Base-by-base conservation (phyloP, 805 yeast genomes). In the Wickerhamiella sorbophila region DNA sequence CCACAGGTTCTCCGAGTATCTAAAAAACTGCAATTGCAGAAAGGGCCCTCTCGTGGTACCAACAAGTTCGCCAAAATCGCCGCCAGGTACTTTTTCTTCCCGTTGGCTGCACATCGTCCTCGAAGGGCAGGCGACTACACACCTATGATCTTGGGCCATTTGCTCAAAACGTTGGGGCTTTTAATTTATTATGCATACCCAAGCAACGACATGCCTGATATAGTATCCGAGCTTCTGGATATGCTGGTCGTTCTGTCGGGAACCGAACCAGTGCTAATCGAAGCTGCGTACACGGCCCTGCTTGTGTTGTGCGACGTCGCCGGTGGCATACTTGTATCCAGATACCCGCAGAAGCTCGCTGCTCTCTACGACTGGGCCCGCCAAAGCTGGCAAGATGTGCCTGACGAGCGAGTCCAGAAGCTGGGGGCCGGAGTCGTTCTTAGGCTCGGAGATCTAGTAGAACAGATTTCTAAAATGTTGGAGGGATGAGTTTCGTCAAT, bases 171-270 rank as follows among this genome's bases (percentile, higher is more conserved):
- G 0, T 52, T 80, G 41, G 66, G 74, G 0, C 52, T 79, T n/a
- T 50, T 80, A 2, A 54, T 77, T 17, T 74, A 72, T 41, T 62
- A 75, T 39, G 74, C 80, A 0, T 70, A 72, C 45, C 85, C 84
- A 1, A 60, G 74, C 0, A 48, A 60, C 1, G 69, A 72, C 35
- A 52, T 75, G 19, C 54, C 60, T 1, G 81, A 72, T 31, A 77
- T 81, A 83, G 63, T 72, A 1, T 53, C 59, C 2, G 86, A 79
- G 47, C 57, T 69, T 42, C 46, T 78, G 36, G 50, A 50, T 1
- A 35, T 60, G 6, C 44, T 60, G 10, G 38, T 47, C 19, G 39
- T 46, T 3, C 40, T 48, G 16, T 33, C 44, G 2, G 36, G 42
- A 4, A 38, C 40, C 6, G 53, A 51, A 12, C 38, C 53, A 1